Conservation (phyloP, 768 basidiomycete genomes). For the Rhodotorula diobovata region DNA sequence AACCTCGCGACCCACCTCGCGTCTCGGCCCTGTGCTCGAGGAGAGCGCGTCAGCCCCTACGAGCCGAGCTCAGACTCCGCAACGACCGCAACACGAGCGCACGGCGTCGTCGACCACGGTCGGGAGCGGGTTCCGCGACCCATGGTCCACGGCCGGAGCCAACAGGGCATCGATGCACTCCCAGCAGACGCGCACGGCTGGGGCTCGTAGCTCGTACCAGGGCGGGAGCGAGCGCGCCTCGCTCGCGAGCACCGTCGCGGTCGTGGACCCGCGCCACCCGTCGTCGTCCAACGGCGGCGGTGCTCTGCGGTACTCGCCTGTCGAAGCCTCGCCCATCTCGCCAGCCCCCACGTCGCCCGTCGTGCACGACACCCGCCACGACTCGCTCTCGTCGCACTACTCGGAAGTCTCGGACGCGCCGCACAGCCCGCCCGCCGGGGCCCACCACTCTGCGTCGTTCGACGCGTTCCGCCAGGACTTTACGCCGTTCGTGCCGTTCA, state of each 20-base stretch:
- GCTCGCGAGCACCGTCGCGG: constrained; percentile 8
- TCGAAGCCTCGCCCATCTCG: not conserved
- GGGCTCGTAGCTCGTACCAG: not conserved
- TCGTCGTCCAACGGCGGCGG: not conserved
- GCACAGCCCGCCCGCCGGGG: not conserved
- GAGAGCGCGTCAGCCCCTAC: not conserved
- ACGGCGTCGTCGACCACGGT: not conserved
- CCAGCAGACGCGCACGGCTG: not conserved
- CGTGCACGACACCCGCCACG: not conserved
- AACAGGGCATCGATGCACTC: constrained; percentile 3
- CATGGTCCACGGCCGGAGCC: not conserved
- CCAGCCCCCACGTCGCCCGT: not conserved
- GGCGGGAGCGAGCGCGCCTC: not conserved
- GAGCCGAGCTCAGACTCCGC: not conserved
- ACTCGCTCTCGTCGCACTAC: not conserved
- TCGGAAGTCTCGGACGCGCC: not conserved
- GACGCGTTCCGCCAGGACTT: constrained; percentile 5
- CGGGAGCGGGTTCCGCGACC: constrained; percentile 11
- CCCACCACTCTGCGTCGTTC: not conserved
- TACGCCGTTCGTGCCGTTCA: not conserved
- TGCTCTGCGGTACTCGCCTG: not conserved
- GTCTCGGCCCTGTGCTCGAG: not conserved
- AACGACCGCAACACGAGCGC: constrained; percentile 1
- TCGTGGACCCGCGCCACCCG: not conserved
- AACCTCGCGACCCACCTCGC: not conserved